Conservation (phyloP, 2,329 filamentous ascomycete genomes). For the Beauveria bassiana region DNA sequence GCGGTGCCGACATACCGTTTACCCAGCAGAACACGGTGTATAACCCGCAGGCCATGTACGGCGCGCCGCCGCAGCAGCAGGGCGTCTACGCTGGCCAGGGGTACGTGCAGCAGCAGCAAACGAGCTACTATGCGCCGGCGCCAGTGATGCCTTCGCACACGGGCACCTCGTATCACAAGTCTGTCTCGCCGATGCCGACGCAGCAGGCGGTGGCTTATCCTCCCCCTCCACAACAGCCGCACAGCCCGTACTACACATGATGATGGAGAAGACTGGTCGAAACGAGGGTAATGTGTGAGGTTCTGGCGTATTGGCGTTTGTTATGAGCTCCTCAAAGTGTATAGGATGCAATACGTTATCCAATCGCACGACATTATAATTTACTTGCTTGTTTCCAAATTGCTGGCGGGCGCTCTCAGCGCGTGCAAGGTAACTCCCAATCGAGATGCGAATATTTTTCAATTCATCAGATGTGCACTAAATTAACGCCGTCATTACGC, state of each 20-base stretch:
- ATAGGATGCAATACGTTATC: background rate
- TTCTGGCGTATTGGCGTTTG: background rate
- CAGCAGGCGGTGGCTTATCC: background rate
- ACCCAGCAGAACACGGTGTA: slow-evolving; percentile 16
- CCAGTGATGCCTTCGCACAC: background rate
- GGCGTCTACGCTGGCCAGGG: background rate
- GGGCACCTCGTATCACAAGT: background rate
- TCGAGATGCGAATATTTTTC: background rate
- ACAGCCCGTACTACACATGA: background rate
- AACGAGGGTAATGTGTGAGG: background rate
- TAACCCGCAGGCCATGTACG: slow-evolving; percentile 11
- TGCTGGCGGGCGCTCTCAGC: background rate
- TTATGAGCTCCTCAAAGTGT: background rate
- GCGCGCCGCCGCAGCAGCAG: slow-evolving; percentile 13
- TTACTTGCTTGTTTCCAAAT: background rate
- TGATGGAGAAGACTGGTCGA: background rate
- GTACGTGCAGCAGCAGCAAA: slow-evolving; percentile 11
- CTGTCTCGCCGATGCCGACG: background rate
- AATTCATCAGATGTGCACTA: background rate
- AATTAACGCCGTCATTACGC: background rate
- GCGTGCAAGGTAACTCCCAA: no score
- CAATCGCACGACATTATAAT: background rate
- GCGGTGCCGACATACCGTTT: slow-evolving; percentile 4
- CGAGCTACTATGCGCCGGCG: background rate
- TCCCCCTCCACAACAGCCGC: slow-evolving; percentile 1